Base-by-base conservation (phyloP, 208 protist species). In the Trypanosoma theileri region DNA sequence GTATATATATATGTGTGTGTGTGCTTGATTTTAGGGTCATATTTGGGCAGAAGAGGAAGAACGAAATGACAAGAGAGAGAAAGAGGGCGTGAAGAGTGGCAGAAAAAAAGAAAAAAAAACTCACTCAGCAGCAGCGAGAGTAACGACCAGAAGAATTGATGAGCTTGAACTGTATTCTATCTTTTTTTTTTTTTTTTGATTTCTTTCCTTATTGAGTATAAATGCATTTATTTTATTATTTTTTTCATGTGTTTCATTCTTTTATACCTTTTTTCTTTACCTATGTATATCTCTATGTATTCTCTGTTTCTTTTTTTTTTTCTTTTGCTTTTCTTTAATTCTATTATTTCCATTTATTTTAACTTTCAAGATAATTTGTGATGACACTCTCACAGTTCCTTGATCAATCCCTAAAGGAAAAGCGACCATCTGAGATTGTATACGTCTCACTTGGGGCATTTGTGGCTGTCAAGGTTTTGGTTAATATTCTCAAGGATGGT, bases 381-480 rank as follows among this genome's bases (percentile, higher is more conserved):
- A 66, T 78, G 59, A 85, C 85, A 1, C 31, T 96, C 1, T 81
- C 79, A 1, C 8, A 81, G 17, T 88, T 78, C 52, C n/a, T 93
- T 24, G 89, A 96, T 71, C 57, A 82, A 9, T 59, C 60, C 22
- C 73, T 93, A 19, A 41, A 83, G 53, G 85, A 78, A 60, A 66
- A 66, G 48, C 70, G 76, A 0, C 88, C 90, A 11, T 72, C 86
- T 22, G 77, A 89, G 45, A 67, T 93, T 28, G 59, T 93, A 7
- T 62, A 81, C 35, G 28, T 91, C 35, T 91, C 90, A 17, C 4
- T 93, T 13, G 72, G 72, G 11, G 58, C 71, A 0, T 45, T 73
- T 9, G 21, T 84, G 4, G 73, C 71, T 13, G 53, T 80, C 11
- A 80, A 85, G 24, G 19, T 89, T 17, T 44, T 82, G 0, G 66